Conservation (phyloP, 805 yeast species). For the Candida oleophila region DNA sequence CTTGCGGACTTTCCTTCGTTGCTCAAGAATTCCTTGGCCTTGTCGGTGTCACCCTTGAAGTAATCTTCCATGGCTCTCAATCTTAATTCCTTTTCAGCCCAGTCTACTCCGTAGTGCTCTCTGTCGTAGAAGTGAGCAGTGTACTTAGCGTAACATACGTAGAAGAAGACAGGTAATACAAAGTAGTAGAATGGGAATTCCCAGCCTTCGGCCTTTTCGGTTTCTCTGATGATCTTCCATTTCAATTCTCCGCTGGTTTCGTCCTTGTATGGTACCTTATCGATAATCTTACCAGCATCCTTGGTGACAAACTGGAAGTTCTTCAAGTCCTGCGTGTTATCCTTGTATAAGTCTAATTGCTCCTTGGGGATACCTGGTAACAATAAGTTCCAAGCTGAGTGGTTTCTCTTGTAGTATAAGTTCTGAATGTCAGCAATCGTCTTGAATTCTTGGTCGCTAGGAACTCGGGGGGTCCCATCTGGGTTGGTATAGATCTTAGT, state of each 20-base stretch:
- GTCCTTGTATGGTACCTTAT: slow-evolving; percentile 82
- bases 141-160: slow-evolving; percentile 51
- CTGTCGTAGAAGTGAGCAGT: slow-evolving; percentile 42
- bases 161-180: slow-evolving; percentile 67
- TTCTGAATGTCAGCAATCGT: slow-evolving; percentile 69
- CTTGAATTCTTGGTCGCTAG: slow-evolving; percentile 68
- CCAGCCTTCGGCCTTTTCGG: slow-evolving; percentile 80
- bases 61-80: slow-evolving; percentile 70
- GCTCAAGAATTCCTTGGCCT: slow-evolving; percentile 54
- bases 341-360: slow-evolving; percentile 54
- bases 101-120: slow-evolving; percentile 51
- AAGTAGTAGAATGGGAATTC: slow-evolving; percentile 70
- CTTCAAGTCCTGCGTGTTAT: slow-evolving; percentile 60
- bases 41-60: slow-evolving; percentile 49
- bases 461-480: slow-evolving; percentile 73
- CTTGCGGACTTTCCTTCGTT: slow-evolving; percentile 51
- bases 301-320: slow-evolving; percentile 53
- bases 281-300: slow-evolving; percentile 61
- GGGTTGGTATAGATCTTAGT: slow-evolving; percentile 68
- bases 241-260: slow-evolving; percentile 73
- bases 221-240: slow-evolving; percentile 75
- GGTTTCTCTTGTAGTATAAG: slow-evolving; percentile 55
- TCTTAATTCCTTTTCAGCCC: slow-evolving; percentile 84
- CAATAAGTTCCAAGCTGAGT: slow-evolving; percentile 48
- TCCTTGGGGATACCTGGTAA: slow-evolving; percentile 49